A percentile compares a stretch with the other conserved stretches of the same genome.
Conservation (phyloP, 2,329 filamentous ascomycete genomes). For the Xylariales sp. region DNA sequence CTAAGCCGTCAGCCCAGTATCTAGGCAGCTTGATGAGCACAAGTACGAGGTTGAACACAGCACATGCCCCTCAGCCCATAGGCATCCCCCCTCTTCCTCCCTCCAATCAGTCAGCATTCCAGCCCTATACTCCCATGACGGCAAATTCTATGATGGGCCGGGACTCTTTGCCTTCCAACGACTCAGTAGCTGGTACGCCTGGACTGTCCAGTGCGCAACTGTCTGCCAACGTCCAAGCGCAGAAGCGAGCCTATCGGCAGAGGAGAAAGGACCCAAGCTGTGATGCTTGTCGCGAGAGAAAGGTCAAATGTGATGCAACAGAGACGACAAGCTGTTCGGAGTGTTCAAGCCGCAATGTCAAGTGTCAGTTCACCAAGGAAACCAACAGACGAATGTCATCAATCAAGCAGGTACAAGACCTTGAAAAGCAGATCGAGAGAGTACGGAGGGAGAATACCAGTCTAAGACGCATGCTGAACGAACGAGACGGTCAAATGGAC, state of each 20-base stretch:
- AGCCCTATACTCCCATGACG: slow-evolving; percentile 49
- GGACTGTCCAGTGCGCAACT: slow-evolving; percentile 35
- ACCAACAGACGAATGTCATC: slow-evolving; percentile 98
- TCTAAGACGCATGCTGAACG: slow-evolving; percentile 60
- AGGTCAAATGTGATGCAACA: slow-evolving; percentile 90
- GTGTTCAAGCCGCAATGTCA: slow-evolving; percentile 92
- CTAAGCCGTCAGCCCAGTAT: slow-evolving; percentile 49
- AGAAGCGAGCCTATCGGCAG: slow-evolving; percentile 93
- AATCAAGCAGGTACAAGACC: slow-evolving; percentile 97
- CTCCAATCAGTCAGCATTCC: slow-evolving; percentile 40
- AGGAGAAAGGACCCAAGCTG: slow-evolving; percentile 95
- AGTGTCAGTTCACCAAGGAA: slow-evolving; percentile 98
- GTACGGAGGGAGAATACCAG: slow-evolving; percentile 76
- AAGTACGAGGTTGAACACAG: slow-evolving; percentile 44
- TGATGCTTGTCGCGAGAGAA: slow-evolving; percentile 87
- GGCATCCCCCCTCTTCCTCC: slow-evolving; percentile 48
- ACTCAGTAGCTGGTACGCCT: slow-evolving; percentile 53
- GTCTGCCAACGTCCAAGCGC: slow-evolving; percentile 57
- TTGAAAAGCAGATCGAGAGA: slow-evolving; percentile 83
- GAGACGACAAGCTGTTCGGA: slow-evolving; percentile 96
- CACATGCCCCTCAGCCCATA: slow-evolving; percentile 47
- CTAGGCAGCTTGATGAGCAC: slow-evolving; percentile 48
- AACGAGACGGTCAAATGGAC: slow-evolving; percentile 45
- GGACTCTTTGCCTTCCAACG: slow-evolving; percentile 55
- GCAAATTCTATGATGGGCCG: slow-evolving; percentile 48